Base-by-base conservation (phyloP, 2,329 filamentous ascomycete species). In the Paramyrothecium sp. region DNA sequence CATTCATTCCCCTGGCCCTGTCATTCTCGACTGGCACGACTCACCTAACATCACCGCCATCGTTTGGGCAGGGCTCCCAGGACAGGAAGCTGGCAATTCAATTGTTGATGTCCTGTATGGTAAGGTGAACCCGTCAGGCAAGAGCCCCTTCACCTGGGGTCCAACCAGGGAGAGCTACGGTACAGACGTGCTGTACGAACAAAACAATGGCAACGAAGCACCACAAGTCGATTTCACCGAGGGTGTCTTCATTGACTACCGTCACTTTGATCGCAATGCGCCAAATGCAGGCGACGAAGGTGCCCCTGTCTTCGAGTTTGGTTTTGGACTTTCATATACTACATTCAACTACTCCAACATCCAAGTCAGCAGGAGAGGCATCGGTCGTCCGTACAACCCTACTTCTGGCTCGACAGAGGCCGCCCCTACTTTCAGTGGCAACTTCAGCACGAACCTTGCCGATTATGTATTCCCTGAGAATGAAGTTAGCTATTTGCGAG, bases 1-100 rank as follows among this genome's bases (percentile, higher is more conserved):
- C 1, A 76, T 87, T 3, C 87, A 90, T 68, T 87, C 85, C 0
- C 86, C 89, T 22, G 88, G 88, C 0, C 85, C 86, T 1, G 79
- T 89, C 53, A 68, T 87, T 2, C 76, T 90, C 68, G 86, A 78
- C 82, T 2, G 81, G 83, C 20, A 38, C n/a, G 53, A 54, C 7
- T 33, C 58, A 21, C 49, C 50, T 4, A 60, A 60, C 11, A 84
- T 90, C 59, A 88, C 86, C 61, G 82, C 84, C n/a, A 81, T 90
- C 3, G 69, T 90, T 19, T 80, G 87, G 51, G 87, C 87, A n/a
- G 85, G 89, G 67, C 79, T 90, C 2, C 87, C 87, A 0, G 87
- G 88, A n/a, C 86, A 90, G 65, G 87, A 89, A 10, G 10, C 26
- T 10, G 26, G 26, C 10, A 30, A 30, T 10, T 30, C 26, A 10